These are phyloP conservation scores for Hymenoscyphus fraxineus DNA, from an alignment of 2,329 filamentous ascomycete genomes.

Conservation along the genomic window DNA sequence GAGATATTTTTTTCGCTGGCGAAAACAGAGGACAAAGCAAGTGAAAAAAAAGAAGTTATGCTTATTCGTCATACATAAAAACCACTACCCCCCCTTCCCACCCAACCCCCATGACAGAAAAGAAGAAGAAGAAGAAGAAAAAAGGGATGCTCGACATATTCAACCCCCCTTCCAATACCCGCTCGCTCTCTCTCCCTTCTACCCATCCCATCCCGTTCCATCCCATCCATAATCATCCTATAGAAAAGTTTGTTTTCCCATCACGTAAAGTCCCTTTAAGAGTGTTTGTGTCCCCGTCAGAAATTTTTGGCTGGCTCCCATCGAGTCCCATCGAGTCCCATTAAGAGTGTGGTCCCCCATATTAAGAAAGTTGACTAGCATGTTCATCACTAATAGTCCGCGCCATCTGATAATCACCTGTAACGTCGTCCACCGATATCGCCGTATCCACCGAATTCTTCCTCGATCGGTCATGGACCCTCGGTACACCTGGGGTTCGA, in stretches of 20 bases:
- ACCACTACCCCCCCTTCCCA: neutral
- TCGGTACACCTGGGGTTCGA: neutral
- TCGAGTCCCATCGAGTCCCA: too few species aligned
- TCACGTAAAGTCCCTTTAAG: too few species aligned
- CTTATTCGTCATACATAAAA: constrained; percentile 17
- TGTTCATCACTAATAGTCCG: constrained; percentile 28
- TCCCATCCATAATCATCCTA: neutral
- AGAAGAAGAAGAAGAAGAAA: neutral
- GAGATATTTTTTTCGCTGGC: neutral
- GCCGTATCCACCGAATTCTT: constrained; percentile 19
- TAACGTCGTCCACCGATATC: constrained; percentile 19
- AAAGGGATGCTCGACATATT: too few species aligned
- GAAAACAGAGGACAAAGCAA: neutral
- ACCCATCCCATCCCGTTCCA: neutral
- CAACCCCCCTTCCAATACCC: too few species aligned
- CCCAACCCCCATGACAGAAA: neutral
- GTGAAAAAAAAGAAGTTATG: constrained; percentile 6
- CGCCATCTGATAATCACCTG: constrained; percentile 14
- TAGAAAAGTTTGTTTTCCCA: too few species aligned
- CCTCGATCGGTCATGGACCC: constrained; percentile 14
- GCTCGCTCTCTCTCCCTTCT: too few species aligned
- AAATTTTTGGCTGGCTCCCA: too few species aligned
- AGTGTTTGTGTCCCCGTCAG: too few species aligned
- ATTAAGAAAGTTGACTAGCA: constrained; percentile 31
- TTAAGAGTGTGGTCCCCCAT: neutral